Conservation (phyloP, 2,329 filamentous ascomycete species). For the Cladosporium sp. region DNA sequence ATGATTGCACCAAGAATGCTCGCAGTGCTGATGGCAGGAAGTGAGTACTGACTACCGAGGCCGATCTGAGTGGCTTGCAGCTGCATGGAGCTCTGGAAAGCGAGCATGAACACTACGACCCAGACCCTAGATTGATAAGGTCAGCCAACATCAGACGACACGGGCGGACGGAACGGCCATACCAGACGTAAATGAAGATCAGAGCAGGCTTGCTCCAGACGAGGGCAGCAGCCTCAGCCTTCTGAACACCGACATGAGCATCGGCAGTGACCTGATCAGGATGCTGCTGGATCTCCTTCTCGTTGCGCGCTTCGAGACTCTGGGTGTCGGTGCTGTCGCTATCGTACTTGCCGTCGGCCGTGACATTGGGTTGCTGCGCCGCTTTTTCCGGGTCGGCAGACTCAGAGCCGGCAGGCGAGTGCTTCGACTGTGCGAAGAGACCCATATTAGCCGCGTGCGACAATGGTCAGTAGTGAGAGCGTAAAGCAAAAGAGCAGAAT, state of each 20-base stretch:
- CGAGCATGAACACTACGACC: constrained; percentile 33
- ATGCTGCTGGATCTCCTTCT: constrained; percentile 25
- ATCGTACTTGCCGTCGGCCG: constrained; percentile 13
- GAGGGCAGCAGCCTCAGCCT: constrained; percentile 27
- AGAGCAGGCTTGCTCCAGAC: constrained; percentile 26
- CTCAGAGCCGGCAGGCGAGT: neutral
- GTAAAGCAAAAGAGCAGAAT: no score
- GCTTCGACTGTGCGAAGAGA: neutral
- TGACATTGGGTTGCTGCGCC: neutral
- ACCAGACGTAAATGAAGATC: constrained; percentile 24
- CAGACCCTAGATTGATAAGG: constrained; percentile 27
- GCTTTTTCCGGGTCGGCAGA: neutral
- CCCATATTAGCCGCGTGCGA: neutral
- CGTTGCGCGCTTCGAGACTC: constrained; percentile 27
- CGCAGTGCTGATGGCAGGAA: constrained; percentile 33
- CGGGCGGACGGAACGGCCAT: neutral
- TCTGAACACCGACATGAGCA: constrained; percentile 25
- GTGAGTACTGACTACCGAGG: constrained; percentile 10
- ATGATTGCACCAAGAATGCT: constrained; percentile 51
- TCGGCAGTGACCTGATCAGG: constrained; percentile 24
- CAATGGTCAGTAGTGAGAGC: no score
- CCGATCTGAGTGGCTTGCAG: constrained; percentile 18
- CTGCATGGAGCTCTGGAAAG: constrained; percentile 28
- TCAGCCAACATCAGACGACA: neutral
- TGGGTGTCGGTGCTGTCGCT: constrained; percentile 17